Evolutionary conservation across 2,329 filamentous ascomycete genomes (phyloP).

Genomic region (Cladosporium sp.): DNA sequence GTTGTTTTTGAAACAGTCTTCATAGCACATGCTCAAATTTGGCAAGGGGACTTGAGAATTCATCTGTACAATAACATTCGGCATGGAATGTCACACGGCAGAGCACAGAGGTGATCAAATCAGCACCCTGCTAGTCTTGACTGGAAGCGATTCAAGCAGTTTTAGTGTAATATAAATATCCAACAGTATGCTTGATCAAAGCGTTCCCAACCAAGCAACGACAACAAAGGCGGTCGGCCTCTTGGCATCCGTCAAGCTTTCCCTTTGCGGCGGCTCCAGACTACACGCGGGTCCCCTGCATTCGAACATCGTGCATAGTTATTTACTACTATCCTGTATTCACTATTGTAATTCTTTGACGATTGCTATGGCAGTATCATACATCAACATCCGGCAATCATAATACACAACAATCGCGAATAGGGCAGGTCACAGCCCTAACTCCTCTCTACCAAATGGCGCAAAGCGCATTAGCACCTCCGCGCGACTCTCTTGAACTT

Average conservation of each 20-base stretch:
- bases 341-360: background rate
- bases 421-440: conserved; percentile 12
- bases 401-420: background rate
- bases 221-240: background rate
- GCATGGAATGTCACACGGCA: too few species aligned
- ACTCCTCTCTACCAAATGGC: background rate
- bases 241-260: conserved; percentile 7
- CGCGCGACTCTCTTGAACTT: conserved; percentile 92
- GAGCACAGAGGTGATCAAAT: too few species aligned
- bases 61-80: too few species aligned
- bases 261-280: conserved; percentile 6
- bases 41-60: too few species aligned
- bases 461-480: conserved; percentile 27
- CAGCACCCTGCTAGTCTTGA: too few species aligned
- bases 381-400: background rate
- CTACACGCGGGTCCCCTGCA: background rate
- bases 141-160: too few species aligned
- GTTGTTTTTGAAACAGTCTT: too few species aligned
- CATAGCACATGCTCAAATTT: too few species aligned
- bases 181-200: background rate
- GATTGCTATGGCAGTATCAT: conserved; percentile 3
- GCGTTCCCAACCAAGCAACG: background rate
- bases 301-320: background rate
- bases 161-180: background rate
- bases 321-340: background rate